A percentile compares a stretch with the other conserved stretches of the same genome.
These are phyloP conservation scores for Pholiota microspora DNA, from an alignment of 768 basidiomycete species.

Conservation along the genomic window DNA sequence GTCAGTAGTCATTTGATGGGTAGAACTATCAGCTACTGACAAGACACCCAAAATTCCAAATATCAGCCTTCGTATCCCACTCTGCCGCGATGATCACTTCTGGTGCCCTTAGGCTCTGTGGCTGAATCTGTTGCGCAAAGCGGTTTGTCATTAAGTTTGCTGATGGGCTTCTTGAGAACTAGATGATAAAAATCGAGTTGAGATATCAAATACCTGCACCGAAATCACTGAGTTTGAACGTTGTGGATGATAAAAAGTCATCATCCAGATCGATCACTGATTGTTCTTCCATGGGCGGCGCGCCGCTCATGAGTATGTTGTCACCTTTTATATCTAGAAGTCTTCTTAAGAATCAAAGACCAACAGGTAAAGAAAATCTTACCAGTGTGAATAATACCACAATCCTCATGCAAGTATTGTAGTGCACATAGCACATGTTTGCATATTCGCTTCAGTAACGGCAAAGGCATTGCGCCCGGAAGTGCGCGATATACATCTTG, in stretches of 20 bases:
- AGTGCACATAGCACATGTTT: slow-evolving; percentile 53
- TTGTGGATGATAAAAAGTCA: slow-evolving; percentile 1
- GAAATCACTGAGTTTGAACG: slow-evolving; percentile 16
- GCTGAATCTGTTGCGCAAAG: slow-evolving; percentile 79
- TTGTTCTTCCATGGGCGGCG: neutral
- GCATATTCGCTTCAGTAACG: slow-evolving; percentile 52
- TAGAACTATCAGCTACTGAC: no score
- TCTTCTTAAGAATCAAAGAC: neutral
- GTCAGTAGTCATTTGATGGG: neutral
- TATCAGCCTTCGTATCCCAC: slow-evolving; percentile 79
- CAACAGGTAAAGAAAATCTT: slow-evolving; percentile 51
- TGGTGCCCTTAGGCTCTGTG: slow-evolving; percentile 75
- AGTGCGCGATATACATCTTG: slow-evolving; percentile 51
- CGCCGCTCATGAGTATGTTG: slow-evolving; percentile 15
- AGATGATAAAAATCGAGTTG: neutral
- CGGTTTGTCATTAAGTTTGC: slow-evolving; percentile 66
- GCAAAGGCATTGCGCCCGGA: slow-evolving; percentile 38
- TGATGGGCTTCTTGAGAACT: slow-evolving; percentile 15
- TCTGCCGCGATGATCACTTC: slow-evolving; percentile 18
- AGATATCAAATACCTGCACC: slow-evolving; percentile 8
- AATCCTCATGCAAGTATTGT: slow-evolving; percentile 51
- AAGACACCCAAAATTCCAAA: slow-evolving; percentile 79
- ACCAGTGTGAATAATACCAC: slow-evolving; percentile 69
- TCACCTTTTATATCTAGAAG: slow-evolving; percentile 15
- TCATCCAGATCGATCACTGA: neutral